phyloP scores from a whole-genome alignment of 345 rosid species.

The Angophora floribunda region DNA sequence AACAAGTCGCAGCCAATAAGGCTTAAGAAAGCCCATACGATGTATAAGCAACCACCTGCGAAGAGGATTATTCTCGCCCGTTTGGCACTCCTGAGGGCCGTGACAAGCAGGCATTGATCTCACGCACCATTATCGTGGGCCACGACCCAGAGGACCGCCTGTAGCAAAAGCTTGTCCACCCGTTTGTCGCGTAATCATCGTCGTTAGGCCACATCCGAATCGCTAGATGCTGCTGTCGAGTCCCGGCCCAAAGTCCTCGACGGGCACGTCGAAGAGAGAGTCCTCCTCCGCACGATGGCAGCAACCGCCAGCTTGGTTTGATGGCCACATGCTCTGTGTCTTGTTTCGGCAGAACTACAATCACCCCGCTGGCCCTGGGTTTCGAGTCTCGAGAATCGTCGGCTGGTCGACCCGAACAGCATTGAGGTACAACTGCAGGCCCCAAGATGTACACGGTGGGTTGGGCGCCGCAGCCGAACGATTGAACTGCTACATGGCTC shows the following conservation, averaged over 20 bases:
- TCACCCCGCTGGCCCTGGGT: no score
- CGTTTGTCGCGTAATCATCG: background rate
- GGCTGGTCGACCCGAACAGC: no score
- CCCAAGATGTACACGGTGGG: background rate
- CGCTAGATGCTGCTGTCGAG: background rate
- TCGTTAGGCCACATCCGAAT: background rate
- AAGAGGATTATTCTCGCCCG: background rate
- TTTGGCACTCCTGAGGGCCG: background rate
- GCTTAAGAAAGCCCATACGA: background rate
- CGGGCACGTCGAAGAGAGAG: no score
- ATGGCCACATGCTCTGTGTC: background rate
- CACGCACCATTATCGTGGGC: background rate
- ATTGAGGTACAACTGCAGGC: background rate
- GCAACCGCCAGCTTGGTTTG: no score
- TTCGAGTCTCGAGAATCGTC: no score
- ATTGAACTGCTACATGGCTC: no score
- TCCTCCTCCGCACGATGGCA: no score
- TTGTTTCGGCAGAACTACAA: no score
- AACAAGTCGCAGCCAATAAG: no score
- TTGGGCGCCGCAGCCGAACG: no score
- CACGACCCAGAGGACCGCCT: background rate
- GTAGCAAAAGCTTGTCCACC: background rate
- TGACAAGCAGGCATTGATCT: background rate
- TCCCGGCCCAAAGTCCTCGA: background rate
- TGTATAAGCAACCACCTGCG: accelerated